Percentiles rank a stretch among this genome's conserved stretches.
phyloP scores from a whole-genome alignment of 345 rosid genomes.

The Draba incana region DNA sequence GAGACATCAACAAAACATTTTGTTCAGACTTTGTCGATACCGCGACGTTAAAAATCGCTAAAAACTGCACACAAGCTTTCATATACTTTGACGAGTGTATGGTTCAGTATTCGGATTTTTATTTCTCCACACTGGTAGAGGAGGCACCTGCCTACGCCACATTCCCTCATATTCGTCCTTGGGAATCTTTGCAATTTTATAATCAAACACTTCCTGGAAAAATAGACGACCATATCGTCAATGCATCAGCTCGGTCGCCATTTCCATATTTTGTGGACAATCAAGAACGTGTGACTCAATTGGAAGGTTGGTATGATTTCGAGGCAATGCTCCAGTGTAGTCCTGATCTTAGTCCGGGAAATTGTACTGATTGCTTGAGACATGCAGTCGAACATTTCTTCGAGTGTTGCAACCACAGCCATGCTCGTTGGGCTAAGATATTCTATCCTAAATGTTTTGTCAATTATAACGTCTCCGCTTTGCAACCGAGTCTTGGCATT shows the following conservation, averaged over 20 bases:
- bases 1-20: slow-evolving; percentile 27
- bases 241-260: background rate
- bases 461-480: slow-evolving; percentile 20
- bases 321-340: slow-evolving; percentile 28
- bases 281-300: background rate
- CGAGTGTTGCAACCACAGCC: slow-evolving; percentile 2
- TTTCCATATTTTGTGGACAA: slow-evolving; percentile 15
- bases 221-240: slow-evolving; percentile 9
- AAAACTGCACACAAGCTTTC: slow-evolving; percentile 33
- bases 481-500: slow-evolving; percentile 11
- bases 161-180: background rate
- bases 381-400: background rate
- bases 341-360: slow-evolving; percentile 30
- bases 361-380: slow-evolving; percentile 20
- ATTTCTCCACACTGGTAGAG: slow-evolving; percentile 23
- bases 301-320: slow-evolving; percentile 18
- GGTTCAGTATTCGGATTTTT: slow-evolving; percentile 40
- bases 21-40: slow-evolving; percentile 43
- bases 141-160: background rate
- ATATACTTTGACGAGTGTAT: slow-evolving; percentile 46
- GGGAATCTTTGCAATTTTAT: background rate
- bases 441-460: slow-evolving; percentile 31
- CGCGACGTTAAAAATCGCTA: background rate
- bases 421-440: slow-evolving; percentile 1
- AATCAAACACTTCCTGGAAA: slow-evolving; percentile 8